Evolutionary conservation across 352 stramenopile genomes (phyloP), one percentile per base, ranked within the genome.

Genomic region (Globisporangium nagaii): DNA sequence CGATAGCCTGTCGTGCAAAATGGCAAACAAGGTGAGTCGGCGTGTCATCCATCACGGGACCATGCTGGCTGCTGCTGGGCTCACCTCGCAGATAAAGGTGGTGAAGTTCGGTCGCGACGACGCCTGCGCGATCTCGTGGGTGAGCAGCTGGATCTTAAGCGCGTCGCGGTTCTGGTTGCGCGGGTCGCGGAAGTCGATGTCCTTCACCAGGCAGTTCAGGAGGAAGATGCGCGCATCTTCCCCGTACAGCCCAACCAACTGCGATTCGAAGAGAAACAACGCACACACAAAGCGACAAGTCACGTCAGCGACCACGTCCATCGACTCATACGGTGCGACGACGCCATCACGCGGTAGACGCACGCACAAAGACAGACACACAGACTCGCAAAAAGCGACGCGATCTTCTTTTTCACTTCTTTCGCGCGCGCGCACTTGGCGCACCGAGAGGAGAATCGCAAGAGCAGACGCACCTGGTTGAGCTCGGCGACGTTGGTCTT

Each of bases 401-500:
- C 36, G 48, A 45, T 46, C 48, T 55, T 55, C 24, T 32, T 31
- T 41, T 13, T 41, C 17, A 19, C 0, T n/a, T 3, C 20, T 7
- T 17, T 20, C 3, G 4, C 11, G 9, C n/a, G n/a, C n/a, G n/a
- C n/a, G n/a, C n/a, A n/a, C n/a, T n/a, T n/a, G n/a, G n/a, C n/a
- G n/a, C n/a, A n/a, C n/a, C n/a, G n/a, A n/a, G n/a, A n/a, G n/a
- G n/a, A n/a, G n/a, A n/a, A n/a, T n/a, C n/a, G n/a, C n/a, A n/a
- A n/a, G n/a, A n/a, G n/a, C n/a, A 19, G 12, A 59, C 68, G 41
- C 31, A 94, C 81, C 87, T 97, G 89, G 60, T 96, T 96, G 46
- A 97, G 77, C 71, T 97, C 89, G 12, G 88, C 85, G 50, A 96
- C 86, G 50, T 90, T 96, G 41, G 84, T 89, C 73, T 96, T 96